Evolutionary conservation across 2,329 filamentous ascomycete species (phyloP), one percentile per base, ranked within the genome.

Genomic region (Epichloe coenophiala): DNA sequence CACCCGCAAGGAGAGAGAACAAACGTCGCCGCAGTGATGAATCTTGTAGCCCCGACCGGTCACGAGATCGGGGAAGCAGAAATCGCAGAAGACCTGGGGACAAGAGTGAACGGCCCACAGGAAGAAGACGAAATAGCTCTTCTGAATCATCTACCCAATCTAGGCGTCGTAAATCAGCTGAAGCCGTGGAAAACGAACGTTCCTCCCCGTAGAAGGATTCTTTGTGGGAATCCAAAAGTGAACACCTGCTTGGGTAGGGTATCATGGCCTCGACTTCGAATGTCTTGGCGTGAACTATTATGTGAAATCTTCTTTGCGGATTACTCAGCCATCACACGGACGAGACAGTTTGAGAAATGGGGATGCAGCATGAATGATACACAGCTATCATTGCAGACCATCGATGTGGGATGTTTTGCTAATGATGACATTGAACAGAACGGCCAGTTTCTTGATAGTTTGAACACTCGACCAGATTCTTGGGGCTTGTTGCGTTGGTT

Each of bases 121-220:
- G 54, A 55, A 71, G 69, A 56, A 73, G 72, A 62, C 70, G 69
- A 58, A 76, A 71, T 62, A 69, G 68, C 56, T 77, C 76, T 56
- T 75, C 75, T 55, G 69, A 69, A 62, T 75, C 75, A 61, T 72
- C 72, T 64, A 66, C 67, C 61, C 69, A 72, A 64, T 70, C 68
- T 63, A 63, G 64, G 61, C 72, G 68, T 68, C 65, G 71, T 65
- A 76, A 68, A 66, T 72, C 71, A 63, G 75, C 73, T 80, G 77
- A 81, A 78, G 66, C 65, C 74, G 71, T 56, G 56, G 59, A 66
- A 65, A 64, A 62, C 60, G 59, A 60, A 54, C 45, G 56, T 50
- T 54, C 52, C 55, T 57, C 54, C 27, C 51, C 57, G 40, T 49
- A 42, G 19, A 48, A 38, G 15, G 33, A 35, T 27, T n/a, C 6